These are phyloP conservation scores for Suillus paluster DNA, from an alignment of 768 basidiomycete species.

Conservation along the genomic window DNA sequence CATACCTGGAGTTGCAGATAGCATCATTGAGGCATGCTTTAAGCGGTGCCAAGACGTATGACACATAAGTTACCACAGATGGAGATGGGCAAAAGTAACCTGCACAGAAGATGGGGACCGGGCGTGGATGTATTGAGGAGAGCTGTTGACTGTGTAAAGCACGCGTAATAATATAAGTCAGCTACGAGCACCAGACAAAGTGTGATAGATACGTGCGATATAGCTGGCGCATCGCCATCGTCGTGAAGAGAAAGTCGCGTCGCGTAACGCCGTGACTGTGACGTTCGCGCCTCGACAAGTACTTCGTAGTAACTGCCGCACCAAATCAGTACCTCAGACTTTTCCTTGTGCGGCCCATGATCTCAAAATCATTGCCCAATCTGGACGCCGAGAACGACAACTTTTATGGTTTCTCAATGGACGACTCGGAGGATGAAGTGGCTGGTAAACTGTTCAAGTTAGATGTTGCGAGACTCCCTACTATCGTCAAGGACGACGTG, in stretches of 20 bases:
- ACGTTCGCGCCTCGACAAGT: too few relatives aligned
- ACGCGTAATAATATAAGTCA: constrained; percentile 52
- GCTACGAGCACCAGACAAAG: background rate
- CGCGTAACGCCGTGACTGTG: constrained; percentile 4
- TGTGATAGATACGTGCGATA: background rate
- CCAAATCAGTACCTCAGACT: too few relatives aligned
- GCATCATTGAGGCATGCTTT: constrained; percentile 71
- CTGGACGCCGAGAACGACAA: constrained; percentile 41
- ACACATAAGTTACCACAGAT: constrained; percentile 17
- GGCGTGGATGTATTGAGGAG: constrained; percentile 78
- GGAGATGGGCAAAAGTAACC: constrained; percentile 34
- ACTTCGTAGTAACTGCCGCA: too few relatives aligned
- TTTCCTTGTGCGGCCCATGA: too few relatives aligned
- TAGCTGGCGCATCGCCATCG: background rate
- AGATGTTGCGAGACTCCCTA: constrained; percentile 78
- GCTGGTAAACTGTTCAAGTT: constrained; percentile 63
- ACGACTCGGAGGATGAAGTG: constrained; percentile 71
- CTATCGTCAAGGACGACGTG: constrained; percentile 86
- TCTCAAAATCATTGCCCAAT: too few relatives aligned
- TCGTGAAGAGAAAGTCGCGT: background rate
- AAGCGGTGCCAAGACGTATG: constrained; percentile 61
- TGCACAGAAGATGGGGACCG: constrained; percentile 56
- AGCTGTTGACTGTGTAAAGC: constrained; percentile 75
- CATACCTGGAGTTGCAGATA: constrained; percentile 60
- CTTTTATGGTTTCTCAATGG: constrained; percentile 75